A percentile compares a stretch with the other conserved stretches of the same genome.
Evolutionary conservation across 495 filamentous ascomycete genomes (phyloP).

Genomic region (Jackrogersella multiformis): DNA sequence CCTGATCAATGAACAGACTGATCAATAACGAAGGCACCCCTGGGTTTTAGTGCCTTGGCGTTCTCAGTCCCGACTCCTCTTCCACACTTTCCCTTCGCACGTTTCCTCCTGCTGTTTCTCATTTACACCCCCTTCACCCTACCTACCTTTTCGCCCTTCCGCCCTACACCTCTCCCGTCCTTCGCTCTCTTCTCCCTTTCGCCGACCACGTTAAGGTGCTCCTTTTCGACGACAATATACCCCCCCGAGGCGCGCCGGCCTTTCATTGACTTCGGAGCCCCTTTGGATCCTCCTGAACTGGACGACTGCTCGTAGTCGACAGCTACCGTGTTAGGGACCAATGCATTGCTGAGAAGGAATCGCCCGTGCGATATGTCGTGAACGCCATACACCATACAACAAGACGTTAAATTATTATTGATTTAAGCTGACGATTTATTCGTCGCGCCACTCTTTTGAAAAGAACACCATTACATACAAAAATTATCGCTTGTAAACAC

Average conservation of each 20-base stretch:
- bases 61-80: conserved; percentile 34
- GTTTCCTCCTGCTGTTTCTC: conserved; percentile 43
- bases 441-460: conserved; percentile 44
- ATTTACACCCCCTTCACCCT: conserved; percentile 44
- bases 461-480: conserved; percentile 15
- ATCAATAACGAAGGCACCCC: conserved; percentile 42
- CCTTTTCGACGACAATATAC: conserved; percentile 41
- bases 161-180: conserved; percentile 36
- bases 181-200: conserved; percentile 42
- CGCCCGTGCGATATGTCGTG: conserved; percentile 43
- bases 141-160: conserved; percentile 23
- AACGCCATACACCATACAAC: conserved; percentile 37
- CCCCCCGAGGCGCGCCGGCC: conserved; percentile 31
- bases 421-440: conserved; percentile 43
- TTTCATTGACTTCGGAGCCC: conserved; percentile 29
- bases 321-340: conserved; percentile 30
- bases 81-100: conserved; percentile 40
- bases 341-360: conserved; percentile 43
- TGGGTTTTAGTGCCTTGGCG: conserved; percentile 42
- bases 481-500: conserved; percentile 34
- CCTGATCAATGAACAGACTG: conserved; percentile 38
- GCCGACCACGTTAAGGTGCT: conserved; percentile 43
- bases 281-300: conserved; percentile 21
- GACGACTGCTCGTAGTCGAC: conserved; percentile 38
- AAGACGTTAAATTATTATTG: conserved; percentile 22